Evolutionary conservation across 176 grass and related monocot species (phyloP).

Genomic region (Oryza coarctata): DNA sequence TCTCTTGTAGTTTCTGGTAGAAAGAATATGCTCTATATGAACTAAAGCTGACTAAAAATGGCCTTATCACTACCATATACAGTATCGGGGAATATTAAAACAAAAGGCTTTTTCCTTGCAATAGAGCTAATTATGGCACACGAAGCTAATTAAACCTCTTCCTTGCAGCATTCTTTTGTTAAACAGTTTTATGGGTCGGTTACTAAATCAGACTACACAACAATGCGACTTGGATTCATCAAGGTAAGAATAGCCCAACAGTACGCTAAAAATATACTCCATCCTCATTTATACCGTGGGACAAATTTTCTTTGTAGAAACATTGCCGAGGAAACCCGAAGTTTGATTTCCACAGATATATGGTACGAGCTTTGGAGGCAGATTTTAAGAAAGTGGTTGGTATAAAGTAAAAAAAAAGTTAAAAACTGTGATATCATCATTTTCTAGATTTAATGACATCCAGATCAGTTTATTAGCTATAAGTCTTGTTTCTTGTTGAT

Average conservation of each 20-base stretch:
- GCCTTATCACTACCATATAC: too few species aligned
- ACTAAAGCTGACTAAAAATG: neutral
- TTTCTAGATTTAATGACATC: neutral
- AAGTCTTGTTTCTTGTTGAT: neutral
- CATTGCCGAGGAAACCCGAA: slow-evolving; percentile 78
- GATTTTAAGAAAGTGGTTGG: slow-evolving; percentile 97
- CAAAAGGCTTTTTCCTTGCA: neutral
- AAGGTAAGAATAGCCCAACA: slow-evolving; percentile 31
- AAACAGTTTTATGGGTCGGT: slow-evolving; percentile 85
- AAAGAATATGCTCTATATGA: neutral
- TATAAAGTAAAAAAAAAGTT: slow-evolving; percentile 89
- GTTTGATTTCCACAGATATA: slow-evolving; percentile 87
- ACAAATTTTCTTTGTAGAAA: slow-evolving; percentile 45
- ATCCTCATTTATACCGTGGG: neutral
- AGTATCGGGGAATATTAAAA: too few species aligned
- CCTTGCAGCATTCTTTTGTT: slow-evolving; percentile 73
- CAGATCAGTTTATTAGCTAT: slow-evolving; percentile 8
- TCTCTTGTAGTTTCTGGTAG: neutral
- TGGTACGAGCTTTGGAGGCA: slow-evolving; percentile 78
- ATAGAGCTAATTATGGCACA: neutral
- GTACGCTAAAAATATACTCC: neutral
- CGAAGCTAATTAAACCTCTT: neutral
- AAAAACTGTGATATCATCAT: neutral
- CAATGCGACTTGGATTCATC: slow-evolving; percentile 84
- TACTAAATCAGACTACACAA: slow-evolving; percentile 72